Base-by-base conservation (phyloP, 176 grass and related monocot genomes). In the Puya raimondii region DNA sequence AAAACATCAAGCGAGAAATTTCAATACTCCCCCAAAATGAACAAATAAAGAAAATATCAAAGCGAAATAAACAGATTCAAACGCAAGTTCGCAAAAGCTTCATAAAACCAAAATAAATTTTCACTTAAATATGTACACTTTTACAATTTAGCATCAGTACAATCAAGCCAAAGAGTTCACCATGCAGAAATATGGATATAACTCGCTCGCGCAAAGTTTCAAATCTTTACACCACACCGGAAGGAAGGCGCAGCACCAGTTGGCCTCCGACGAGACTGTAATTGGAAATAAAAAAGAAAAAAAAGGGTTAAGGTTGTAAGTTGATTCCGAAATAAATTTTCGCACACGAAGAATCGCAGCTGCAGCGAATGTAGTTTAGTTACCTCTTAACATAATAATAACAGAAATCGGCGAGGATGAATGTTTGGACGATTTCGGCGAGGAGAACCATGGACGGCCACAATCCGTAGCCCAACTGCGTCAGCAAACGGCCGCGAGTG, bases 301-400 rank as follows among this genome's bases (percentile, higher is more conserved):
- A 18, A 20, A 17, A 17, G 4, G 1, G 4, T 33, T 33, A 33
- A 33, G 29, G 33, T 42, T 42, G 33, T 42, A 42, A 42, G 33
- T 42, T 61, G 56, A 61, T 61, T 22, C 4, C 9, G 56, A 61
- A 21, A 61, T 20, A 8, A 61, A 61, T 20, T 21, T 9, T 42
- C 1, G 33, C 33, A 11, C 21, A 61, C 16, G 56, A 61, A 61
- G 10, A 10, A 20, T 0, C 56, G 10, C 21, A 20, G 21, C 10
- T 61, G 7, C 17, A 1, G 53, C 5, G 1, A 20, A 61, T 18
- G 17, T 61, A 61, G 56, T 33, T 26, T 2, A 2, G 25, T 26
- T 81, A 97, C 94, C 94, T 97, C 84, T 97, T 92, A 22, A 97
- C 81, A 61, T 97, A 97, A 64, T 97, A 97, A 81, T 97, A 97